A percentile compares a stretch with the other conserved stretches of the same genome.
phyloP scores from a whole-genome alignment of 352 stramenopile genomes.

The Pythium insidiosum region DNA sequence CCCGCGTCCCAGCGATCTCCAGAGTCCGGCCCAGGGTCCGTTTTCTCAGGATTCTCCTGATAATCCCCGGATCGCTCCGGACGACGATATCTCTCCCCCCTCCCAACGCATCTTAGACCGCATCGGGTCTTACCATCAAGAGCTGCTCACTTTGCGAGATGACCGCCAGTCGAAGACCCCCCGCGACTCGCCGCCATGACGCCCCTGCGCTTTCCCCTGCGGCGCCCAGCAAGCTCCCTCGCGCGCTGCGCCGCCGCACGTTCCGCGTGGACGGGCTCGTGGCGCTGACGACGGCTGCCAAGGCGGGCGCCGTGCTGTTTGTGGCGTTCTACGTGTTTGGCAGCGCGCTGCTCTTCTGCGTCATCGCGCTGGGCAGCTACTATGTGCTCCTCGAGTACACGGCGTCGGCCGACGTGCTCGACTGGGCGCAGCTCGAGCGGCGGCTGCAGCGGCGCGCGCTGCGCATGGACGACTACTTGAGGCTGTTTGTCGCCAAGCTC shows the following conservation, averaged over 20 bases:
- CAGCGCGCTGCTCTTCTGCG: constrained; percentile 28
- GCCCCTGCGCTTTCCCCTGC: background rate
- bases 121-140: too few species aligned
- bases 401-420: background rate
- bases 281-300: constrained; percentile 1
- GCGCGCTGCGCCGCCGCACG: constrained; percentile 12
- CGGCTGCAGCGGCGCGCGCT: constrained; percentile 3
- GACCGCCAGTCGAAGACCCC: too few species aligned
- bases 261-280: constrained; percentile 30
- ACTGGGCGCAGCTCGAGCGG: constrained; percentile 4
- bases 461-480: constrained; percentile 9
- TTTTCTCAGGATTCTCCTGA: too few species aligned
- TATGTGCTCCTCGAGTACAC: constrained; percentile 16
- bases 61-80: too few species aligned
- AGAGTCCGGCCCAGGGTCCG: too few species aligned
- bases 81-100: too few species aligned
- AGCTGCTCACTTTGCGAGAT: too few species aligned
- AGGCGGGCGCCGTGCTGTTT: constrained; percentile 2
- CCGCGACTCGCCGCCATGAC: constrained; percentile 19
- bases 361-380: constrained; percentile 14
- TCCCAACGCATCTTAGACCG: too few species aligned
- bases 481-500: constrained; percentile 12
- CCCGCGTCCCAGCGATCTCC: too few species aligned
- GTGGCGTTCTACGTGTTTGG: constrained; percentile 33
- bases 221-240: background rate